Conservation (phyloP, 345 rosid species). For the Lepidium aucheri region DNA sequence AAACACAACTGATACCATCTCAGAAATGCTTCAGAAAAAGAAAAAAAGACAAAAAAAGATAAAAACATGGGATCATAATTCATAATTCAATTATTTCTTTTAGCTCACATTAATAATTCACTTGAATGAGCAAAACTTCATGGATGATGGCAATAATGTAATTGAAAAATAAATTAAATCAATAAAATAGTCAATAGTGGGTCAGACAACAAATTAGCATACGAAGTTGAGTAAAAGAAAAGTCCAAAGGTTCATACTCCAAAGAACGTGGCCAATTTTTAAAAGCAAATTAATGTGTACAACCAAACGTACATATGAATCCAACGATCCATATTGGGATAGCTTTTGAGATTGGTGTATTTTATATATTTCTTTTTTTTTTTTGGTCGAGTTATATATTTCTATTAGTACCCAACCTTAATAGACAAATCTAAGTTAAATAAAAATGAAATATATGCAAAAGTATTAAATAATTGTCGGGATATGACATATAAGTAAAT, state of each 20-base stretch:
- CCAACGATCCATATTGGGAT: constrained; percentile 1
- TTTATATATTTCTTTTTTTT: too few relatives aligned
- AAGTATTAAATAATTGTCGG: not conserved
- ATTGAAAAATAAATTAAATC: not conserved
- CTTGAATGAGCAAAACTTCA: not conserved
- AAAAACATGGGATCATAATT: not conserved
- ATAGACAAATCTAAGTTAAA: not conserved
- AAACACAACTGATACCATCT: constrained; percentile 13
- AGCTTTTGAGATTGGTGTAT: not conserved
- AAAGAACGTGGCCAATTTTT: constrained; percentile 14
- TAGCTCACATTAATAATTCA: not conserved
- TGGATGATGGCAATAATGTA: not conserved
- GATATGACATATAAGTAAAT: not conserved
- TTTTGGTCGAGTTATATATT: too few relatives aligned
- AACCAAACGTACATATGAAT: not conserved
- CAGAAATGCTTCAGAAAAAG: not conserved
- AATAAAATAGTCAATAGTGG: constrained; percentile 9
- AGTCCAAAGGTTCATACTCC: constrained; percentile 8
- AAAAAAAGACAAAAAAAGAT: not conserved
- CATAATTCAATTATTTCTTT: not conserved
- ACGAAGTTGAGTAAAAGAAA: constrained; percentile 16
- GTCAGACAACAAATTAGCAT: constrained; percentile 16
- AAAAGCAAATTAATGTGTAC: not conserved
- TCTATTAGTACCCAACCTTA: not conserved
- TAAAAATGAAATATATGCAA: too few relatives aligned